phyloP scores from a whole-genome alignment of 805 yeast genomes.

The Saccharomycopsis selenospora region DNA sequence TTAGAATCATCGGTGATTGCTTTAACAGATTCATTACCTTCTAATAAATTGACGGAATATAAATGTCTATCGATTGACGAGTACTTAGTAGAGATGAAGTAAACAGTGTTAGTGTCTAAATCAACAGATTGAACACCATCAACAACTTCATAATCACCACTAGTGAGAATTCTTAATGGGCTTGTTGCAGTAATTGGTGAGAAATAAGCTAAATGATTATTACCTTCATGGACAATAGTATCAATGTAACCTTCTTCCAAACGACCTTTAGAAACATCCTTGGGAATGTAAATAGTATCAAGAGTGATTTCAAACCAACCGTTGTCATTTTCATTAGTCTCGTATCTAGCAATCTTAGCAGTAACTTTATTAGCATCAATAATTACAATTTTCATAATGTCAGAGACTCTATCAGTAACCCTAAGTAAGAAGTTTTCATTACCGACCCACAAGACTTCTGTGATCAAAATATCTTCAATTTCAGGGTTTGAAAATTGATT shows the following conservation, averaged over 20 bases:
- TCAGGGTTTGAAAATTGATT: slow-evolving; percentile 30
- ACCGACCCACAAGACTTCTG: slow-evolving; percentile 71
- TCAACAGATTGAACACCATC: slow-evolving; percentile 62
- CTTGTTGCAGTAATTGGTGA: slow-evolving; percentile 54
- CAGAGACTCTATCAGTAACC: slow-evolving; percentile 60
- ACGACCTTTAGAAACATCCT: slow-evolving; percentile 36
- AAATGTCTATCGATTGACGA: slow-evolving; percentile 81
- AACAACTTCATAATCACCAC: slow-evolving; percentile 89
- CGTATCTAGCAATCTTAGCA: slow-evolving; percentile 41
- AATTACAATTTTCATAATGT: slow-evolving; percentile 48
- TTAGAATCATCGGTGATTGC: slow-evolving; percentile 43
- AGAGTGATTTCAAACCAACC: slow-evolving; percentile 78
- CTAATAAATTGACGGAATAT: slow-evolving; percentile 56
- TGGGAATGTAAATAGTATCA: slow-evolving; percentile 52
- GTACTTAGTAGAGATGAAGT: slow-evolving; percentile 64
- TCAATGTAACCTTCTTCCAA: slow-evolving; percentile 72
- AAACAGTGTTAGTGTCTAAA: slow-evolving; percentile 40
- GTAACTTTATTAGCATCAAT: slow-evolving; percentile 38
- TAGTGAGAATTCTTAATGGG: slow-evolving; percentile 50
- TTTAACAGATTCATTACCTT: slow-evolving; percentile 31
- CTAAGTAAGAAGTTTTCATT: slow-evolving; percentile 43
- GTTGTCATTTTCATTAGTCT: slow-evolving; percentile 36
- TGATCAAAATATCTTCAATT: slow-evolving; percentile 43
- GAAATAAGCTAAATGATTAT: slow-evolving; percentile 75
- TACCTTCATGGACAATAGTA: slow-evolving; percentile 56